These are phyloP conservation scores for Cruciata laevipes DNA, from an alignment of 257 asterid species.

Conservation along the genomic window DNA sequence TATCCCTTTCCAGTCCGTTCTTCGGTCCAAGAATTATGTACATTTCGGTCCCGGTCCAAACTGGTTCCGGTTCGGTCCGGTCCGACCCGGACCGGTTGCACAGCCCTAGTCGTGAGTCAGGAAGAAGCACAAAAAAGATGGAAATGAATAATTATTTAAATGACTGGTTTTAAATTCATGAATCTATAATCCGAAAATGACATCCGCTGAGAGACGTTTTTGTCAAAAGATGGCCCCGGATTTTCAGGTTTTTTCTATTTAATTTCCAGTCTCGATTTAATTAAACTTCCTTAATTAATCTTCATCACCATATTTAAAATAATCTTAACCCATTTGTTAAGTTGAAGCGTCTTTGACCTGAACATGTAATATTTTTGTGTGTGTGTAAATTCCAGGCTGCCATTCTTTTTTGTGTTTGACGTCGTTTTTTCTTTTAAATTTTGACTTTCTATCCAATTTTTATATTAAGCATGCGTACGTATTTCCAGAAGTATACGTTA, in stretches of 20 bases:
- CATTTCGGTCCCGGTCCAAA: too few species aligned
- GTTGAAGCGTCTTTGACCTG: conserved; percentile 40
- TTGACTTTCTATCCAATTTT: conserved; percentile 10
- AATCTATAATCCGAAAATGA: conserved; percentile 8
- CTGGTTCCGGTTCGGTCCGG: too few species aligned
- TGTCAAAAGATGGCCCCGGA: conserved; percentile 30
- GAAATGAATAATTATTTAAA: neutral
- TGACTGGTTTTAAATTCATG: conserved; percentile 1
- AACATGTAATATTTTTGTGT: conserved; percentile 4
- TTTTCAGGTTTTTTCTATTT: conserved; percentile 20
- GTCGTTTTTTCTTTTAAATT: neutral
- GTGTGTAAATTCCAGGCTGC: conserved; percentile 4
- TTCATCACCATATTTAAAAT: too few species aligned
- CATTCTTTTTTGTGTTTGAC: neutral
- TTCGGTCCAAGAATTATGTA: too few species aligned
- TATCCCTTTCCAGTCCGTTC: too few species aligned
- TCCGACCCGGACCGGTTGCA: too few species aligned
- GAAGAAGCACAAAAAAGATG: neutral
- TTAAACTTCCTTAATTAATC: too few species aligned
- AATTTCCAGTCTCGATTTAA: too few species aligned
- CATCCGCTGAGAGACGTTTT: conserved; percentile 2
- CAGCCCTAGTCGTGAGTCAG: neutral
- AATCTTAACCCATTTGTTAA: neutral
- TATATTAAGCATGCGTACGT: conserved; percentile 24
- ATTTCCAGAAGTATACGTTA: conserved; percentile 22